Evolutionary conservation across 306 rosid species (phyloP), one percentile per base, ranked within the genome.

Genomic region (Cicer arietinum): DNA sequence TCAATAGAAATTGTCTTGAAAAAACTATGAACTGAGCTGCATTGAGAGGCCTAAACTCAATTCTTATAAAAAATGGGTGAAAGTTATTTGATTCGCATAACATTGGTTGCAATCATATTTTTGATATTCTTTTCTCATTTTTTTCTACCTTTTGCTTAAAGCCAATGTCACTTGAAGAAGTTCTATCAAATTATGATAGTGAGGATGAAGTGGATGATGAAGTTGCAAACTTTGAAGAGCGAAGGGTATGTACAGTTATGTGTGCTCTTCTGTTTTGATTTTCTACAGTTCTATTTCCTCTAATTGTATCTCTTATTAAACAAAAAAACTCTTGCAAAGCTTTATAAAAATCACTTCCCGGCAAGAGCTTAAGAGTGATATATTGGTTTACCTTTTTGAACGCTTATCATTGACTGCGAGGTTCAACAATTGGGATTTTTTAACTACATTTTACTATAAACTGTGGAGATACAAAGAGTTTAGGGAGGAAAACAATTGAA

Each of bases 171-270:
- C 58, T 69, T 74, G 97, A 88, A 56, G 93, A 92, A 84, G 96
- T 85, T 62, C 76, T 84, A 70, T 60, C 88, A 9, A 90, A 84
- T 45, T 73, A 81, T 73, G 98, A 92, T 69, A 95, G 97, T 73
- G 99, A 95, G 84, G 88, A 84, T 86, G 99, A 95, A 84, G 88
- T 86, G 41, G 96, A 95, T 61, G 90, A 90, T 42, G 92, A 87
- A 22, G 93, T 86, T 80, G 85, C 80, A 58, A 91, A 86, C 58
- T 67, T 90, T 63, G 96, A 92, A 81, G 91, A 89, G 53, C 85
- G 83, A 73, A 78, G 83, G 90, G 99, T 95, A 89, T 75, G 81
- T 1, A 65, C 35, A 12, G 54, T 66, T 67, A 69, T 67, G 64
- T 17, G 10, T 53, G 37, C 18, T 13, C 67, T 44, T 51, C 53